Evolutionary conservation across 2,329 filamentous ascomycete genomes (phyloP).

Genomic region (Sarocladium oryzae): DNA sequence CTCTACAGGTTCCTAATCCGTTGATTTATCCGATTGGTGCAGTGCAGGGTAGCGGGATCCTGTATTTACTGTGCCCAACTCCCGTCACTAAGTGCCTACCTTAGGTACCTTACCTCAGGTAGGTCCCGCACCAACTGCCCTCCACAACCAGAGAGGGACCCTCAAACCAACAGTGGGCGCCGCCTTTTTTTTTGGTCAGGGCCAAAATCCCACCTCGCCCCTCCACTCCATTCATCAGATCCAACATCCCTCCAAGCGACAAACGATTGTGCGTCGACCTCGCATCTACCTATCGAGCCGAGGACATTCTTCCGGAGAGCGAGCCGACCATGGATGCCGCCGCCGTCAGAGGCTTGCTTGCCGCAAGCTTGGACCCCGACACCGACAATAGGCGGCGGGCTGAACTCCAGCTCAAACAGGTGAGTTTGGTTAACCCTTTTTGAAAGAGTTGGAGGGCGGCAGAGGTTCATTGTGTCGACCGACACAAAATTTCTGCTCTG

Average conservation of each 20-base stretch:
- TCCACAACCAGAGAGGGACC: neutral
- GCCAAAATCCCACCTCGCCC: slow-evolving; percentile 10
- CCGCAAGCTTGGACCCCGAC: slow-evolving; percentile 68
- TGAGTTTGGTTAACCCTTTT: slow-evolving; percentile 35
- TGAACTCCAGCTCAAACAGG: slow-evolving; percentile 76
- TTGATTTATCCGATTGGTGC: neutral
- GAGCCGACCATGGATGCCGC: slow-evolving; percentile 60
- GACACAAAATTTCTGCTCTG: too few species aligned
- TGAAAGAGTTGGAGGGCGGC: too few species aligned
- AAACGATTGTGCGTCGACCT: neutral
- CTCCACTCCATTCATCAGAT: slow-evolving; percentile 2
- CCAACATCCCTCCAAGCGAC: slow-evolving; percentile 4
- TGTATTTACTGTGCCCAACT: too few species aligned
- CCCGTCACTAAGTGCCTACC: too few species aligned
- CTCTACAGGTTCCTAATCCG: too few species aligned
- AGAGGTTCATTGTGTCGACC: too few species aligned
- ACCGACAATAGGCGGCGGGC: slow-evolving; percentile 69
- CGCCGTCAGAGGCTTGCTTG: slow-evolving; percentile 69
- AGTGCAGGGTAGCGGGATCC: neutral
- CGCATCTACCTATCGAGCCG: slow-evolving; percentile 1
- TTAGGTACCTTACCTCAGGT: too few species aligned
- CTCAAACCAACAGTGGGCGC: neutral
- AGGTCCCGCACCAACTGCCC: too few species aligned
- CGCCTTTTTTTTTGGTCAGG: slow-evolving; percentile 9
- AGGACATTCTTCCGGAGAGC: neutral